Evolutionary conservation across 1,284 basidiomycete genomes (phyloP), one percentile per base, ranked within the genome.

Genomic region (Papiliotrema terrestris): DNA sequence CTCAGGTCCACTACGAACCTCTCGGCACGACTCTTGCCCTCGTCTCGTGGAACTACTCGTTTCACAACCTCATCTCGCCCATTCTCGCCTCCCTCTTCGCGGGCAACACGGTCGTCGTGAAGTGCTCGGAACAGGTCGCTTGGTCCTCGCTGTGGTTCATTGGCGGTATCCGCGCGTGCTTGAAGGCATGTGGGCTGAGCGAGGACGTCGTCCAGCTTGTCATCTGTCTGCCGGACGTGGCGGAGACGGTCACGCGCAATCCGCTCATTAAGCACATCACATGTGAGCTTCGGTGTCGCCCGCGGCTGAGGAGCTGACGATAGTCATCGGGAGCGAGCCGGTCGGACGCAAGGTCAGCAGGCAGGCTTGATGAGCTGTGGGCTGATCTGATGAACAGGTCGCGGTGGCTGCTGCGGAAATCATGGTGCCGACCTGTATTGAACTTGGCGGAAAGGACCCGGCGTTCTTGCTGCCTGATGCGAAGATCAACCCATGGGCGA

Each of bases 11-110:
- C 62, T 94, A 91, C 70, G 90, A 94, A 60, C 95, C 95, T 8
- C 82, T 94, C n/a, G 95, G 95, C 29, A 89, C 94, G 0, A 90
- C 96, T 11, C 85, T 87, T 42, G 95, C 88, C 0, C 87, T 94
- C 56, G 93, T 98, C 1, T 95, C 91, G 0, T 97, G 94, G 75
- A 77, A 77, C 64, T 77, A 77, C 60, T 71, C 91, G 29, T 80
- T 94, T 52, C 94, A 97, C 76, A 97, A 98, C 71, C 84, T 88
- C 0, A 87, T 94, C 80, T 93, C 91, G 1, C 95, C 95, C 0
- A 91, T 98, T 56, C 80, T 98, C 29, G 88, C 93, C 4, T 83
- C 88, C 3, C 80, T 98, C 26, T 95, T 95, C 69, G 80, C 92
- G 8, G 96, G 94, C 13, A 96, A 98, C 71, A 86, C 84, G 13